A percentile compares a stretch with the other conserved stretches of the same genome.
Conservation (phyloP, 192 early-diverging fungal species). For the Globomyces pollinis-pini region DNA sequence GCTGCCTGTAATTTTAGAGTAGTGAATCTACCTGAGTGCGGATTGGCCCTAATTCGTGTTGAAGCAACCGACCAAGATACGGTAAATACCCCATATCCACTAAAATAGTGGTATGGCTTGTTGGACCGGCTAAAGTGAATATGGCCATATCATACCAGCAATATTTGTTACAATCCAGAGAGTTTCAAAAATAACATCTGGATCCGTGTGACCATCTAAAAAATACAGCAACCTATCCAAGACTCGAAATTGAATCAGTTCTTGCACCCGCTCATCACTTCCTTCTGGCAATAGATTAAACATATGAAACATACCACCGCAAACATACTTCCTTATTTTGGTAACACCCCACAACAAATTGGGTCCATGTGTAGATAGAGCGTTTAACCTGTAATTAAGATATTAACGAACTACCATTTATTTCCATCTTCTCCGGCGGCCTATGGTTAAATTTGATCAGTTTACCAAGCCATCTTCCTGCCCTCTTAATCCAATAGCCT, state of each 20-base stretch:
- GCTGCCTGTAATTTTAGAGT: conserved; percentile 1
- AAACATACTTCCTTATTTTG: conserved; percentile 10
- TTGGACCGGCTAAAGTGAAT: not conserved
- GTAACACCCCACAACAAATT: conserved; percentile 2
- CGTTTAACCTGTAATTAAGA: no score
- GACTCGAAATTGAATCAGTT: not conserved
- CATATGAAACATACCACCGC: conserved; percentile 11
- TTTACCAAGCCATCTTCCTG: conserved; percentile 1
- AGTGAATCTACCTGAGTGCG: not conserved
- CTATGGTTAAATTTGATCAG: not conserved
- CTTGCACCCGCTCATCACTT: not conserved
- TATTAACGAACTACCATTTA: no score
- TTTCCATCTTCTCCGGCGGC: not conserved
- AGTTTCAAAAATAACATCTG: conserved; percentile 5
- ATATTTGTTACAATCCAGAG: conserved; percentile 12
- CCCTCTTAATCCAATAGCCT: not conserved
- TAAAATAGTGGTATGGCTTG: not conserved
- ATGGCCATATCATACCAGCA: not conserved
- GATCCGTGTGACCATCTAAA: not conserved
- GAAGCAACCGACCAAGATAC: not conserved
- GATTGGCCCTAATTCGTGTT: not conserved
- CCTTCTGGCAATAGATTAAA: not conserved
- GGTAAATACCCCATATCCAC: conserved; percentile 3
- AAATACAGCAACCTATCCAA: not conserved
- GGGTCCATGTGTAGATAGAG: not conserved